Evolutionary conservation across 1,139 yeast species (phyloP).

Genomic region (Candida neerlandica): DNA sequence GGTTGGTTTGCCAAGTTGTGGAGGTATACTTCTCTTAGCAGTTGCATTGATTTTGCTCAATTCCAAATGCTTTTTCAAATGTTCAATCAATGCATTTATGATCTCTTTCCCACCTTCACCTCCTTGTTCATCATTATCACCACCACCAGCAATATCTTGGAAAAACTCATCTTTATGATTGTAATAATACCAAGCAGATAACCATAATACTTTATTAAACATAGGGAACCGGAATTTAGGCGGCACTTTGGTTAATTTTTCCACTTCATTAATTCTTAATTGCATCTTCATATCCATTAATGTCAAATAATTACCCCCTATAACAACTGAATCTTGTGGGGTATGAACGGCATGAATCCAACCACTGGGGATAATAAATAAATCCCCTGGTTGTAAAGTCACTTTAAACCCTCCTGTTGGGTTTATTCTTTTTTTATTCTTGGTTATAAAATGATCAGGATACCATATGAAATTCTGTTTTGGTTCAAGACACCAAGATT

Average conservation of each 20-base stretch:
- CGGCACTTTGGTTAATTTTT: constrained; percentile 70
- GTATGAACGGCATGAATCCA: constrained; percentile 94
- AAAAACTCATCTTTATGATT: constrained; percentile 27
- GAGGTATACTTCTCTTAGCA: constrained; percentile 35
- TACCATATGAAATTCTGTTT: constrained; percentile 70
- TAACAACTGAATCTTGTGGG: constrained; percentile 75
- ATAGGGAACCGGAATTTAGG: constrained; percentile 76
- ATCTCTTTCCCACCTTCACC: constrained; percentile 8
- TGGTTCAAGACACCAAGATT: constrained; percentile 70
- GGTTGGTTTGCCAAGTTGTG: constrained; percentile 25
- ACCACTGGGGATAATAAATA: constrained; percentile 84
- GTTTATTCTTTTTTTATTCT: constrained; percentile 24
- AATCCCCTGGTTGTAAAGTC: constrained; percentile 68
- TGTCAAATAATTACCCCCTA: constrained; percentile 87
- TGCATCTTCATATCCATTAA: constrained; percentile 64
- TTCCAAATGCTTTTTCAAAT: constrained; percentile 28
- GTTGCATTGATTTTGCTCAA: constrained; percentile 28
- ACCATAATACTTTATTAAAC: constrained; percentile 73
- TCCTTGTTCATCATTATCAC: no score
- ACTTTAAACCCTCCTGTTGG: constrained; percentile 61
- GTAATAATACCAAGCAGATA: constrained; percentile 50
- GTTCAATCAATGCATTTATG: constrained; percentile 19
- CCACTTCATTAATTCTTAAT: constrained; percentile 61
- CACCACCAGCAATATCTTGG: constrained; percentile 25
- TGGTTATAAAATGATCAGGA: constrained; percentile 47